Conservation (phyloP, 163 green algal species). For the Prototheca wickerhamii region DNA sequence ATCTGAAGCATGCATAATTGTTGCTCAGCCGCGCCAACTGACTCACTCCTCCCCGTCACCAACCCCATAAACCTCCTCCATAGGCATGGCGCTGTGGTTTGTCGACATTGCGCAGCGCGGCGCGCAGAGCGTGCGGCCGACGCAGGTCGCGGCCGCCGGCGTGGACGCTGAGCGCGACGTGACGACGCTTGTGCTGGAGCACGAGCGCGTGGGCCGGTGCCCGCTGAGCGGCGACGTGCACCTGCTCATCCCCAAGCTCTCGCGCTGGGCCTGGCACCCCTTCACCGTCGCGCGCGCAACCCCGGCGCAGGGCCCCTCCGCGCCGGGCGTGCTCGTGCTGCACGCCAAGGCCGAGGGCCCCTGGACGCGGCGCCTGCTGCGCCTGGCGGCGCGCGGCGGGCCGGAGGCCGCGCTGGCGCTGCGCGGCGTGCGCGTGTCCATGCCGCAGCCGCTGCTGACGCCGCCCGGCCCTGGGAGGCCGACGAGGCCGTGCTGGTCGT, state of each 20-base stretch:
- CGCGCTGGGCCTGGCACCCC: conserved; percentile 34
- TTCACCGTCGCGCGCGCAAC: conserved; percentile 16
- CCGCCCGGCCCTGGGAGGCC: background rate
- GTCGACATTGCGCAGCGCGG: conserved; percentile 24
- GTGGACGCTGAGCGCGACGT: background rate
- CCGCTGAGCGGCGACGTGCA: conserved; percentile 20
- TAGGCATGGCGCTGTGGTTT: conserved; percentile 32
- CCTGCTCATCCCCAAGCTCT: conserved; percentile 19
- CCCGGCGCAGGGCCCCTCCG: background rate
- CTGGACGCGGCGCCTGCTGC: conserved; percentile 6
- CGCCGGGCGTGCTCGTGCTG: conserved; percentile 7
- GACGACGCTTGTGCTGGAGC: background rate
- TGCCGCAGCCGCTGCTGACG: background rate
- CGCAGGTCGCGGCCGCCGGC: background rate
- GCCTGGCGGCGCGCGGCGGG: background rate
- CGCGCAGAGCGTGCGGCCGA: background rate
- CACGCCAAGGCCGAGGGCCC: conserved; percentile 29
- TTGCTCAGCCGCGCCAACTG: background rate
- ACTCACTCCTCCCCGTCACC: background rate
- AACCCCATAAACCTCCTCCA: background rate
- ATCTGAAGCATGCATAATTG: background rate
- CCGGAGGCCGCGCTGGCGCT: background rate
- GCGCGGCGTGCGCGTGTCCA: background rate
- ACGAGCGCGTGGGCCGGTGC: background rate
- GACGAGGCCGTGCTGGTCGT: background rate